These are phyloP conservation scores for Toxoplasma gondii DNA, from an alignment of 169 alveolate species.

Conservation along the genomic window DNA sequence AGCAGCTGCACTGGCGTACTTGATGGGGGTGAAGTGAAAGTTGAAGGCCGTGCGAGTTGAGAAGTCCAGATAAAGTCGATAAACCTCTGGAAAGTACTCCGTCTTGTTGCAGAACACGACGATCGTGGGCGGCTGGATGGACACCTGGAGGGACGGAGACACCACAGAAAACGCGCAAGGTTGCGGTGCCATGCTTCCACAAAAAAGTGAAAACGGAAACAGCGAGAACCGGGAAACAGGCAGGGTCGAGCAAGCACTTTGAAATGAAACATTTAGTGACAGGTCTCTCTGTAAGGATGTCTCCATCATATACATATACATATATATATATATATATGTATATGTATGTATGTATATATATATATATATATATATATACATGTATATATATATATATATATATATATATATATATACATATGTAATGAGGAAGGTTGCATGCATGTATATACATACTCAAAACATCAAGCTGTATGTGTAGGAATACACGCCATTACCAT, in stretches of 20 bases:
- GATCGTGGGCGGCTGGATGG: constrained; percentile 39
- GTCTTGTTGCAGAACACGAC: constrained; percentile 45
- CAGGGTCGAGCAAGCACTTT: no score
- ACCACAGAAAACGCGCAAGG: not conserved
- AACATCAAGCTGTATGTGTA: no score
- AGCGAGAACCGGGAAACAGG: not conserved
- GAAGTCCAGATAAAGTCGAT: constrained; percentile 37
- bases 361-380: no score
- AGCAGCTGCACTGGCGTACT: not conserved
- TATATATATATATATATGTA: no score
- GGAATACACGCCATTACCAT: no score
- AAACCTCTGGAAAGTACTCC: constrained; percentile 34
- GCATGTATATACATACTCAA: no score
- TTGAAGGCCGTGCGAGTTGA: constrained; percentile 30
- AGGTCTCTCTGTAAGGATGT: no score
- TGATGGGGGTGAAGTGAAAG: constrained; percentile 11
- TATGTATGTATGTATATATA: no score
- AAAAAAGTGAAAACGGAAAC: not conserved
- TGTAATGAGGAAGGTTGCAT: no score
- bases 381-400: no score
- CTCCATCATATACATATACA: not conserved
- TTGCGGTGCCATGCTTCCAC: not conserved
- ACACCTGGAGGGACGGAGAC: constrained; percentile 29
- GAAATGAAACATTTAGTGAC: no score
- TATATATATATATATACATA: no score